Conservation (phyloP, 495 filamentous ascomycete species). For the Penicillium malachiteum region DNA sequence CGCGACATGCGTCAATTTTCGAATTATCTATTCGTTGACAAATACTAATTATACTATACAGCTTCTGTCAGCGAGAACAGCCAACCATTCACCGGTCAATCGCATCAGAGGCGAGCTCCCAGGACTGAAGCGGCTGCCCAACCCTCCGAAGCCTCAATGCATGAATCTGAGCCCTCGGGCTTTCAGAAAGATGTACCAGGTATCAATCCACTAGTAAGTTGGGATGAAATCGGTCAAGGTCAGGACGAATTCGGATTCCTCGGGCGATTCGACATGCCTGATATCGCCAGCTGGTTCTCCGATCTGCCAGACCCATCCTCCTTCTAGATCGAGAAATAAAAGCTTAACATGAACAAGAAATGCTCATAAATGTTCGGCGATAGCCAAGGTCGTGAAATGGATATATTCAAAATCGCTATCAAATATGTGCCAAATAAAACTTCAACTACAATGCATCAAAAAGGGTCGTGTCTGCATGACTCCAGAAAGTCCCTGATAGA, state of each 20-base stretch:
- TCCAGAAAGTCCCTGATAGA: conserved; percentile 39
- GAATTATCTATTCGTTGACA: background rate
- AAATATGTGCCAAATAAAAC: too few relatives aligned
- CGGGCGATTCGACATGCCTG: conserved; percentile 28
- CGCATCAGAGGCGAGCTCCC: conserved; percentile 1
- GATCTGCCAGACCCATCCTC: conserved; percentile 26
- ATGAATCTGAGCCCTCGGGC: conserved; percentile 1
- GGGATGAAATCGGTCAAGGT: conserved; percentile 24
- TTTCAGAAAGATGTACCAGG: conserved; percentile 3
- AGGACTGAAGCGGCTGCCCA: conserved; percentile 1
- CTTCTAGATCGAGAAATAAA: too few relatives aligned
- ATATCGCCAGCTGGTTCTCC: conserved; percentile 40
- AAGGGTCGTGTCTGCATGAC: conserved; percentile 28
- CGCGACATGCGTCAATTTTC: background rate
- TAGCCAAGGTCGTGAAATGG: too few relatives aligned
- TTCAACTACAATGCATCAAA: conserved; percentile 33
- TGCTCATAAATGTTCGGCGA: too few relatives aligned
- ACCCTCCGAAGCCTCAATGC: background rate
- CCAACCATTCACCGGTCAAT: background rate
- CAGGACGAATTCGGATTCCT: conserved; percentile 33
- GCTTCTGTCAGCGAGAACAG: conserved; percentile 6
- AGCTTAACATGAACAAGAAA: too few relatives aligned
- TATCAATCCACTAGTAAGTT: conserved; percentile 20
- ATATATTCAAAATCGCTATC: too few relatives aligned
- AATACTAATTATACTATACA: background rate